These are phyloP conservation scores for Ascobolus immersus DNA, from an alignment of 495 filamentous ascomycete genomes.

Conservation along the genomic window DNA sequence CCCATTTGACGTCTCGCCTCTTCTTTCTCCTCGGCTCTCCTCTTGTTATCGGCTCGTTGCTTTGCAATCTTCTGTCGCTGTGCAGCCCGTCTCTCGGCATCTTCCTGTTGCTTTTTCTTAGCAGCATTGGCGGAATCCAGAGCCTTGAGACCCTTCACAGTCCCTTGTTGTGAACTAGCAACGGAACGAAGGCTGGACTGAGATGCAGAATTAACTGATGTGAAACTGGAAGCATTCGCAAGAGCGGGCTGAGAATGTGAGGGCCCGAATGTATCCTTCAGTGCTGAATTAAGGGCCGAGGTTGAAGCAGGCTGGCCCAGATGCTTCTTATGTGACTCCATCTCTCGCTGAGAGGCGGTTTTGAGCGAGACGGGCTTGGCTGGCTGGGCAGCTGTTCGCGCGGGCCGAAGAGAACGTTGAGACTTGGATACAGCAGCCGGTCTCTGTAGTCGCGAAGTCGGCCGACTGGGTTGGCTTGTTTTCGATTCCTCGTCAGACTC, in stretches of 20 bases:
- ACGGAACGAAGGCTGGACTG: too few relatives aligned
- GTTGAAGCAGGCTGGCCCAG: slow-evolving; percentile 1
- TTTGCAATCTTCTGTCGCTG: slow-evolving; percentile 44
- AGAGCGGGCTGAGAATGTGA: slow-evolving; percentile 4
- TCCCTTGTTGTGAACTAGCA: too few relatives aligned
- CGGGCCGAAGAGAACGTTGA: slow-evolving; percentile 7
- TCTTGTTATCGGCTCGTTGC: slow-evolving; percentile 39
- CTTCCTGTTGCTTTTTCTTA: slow-evolving; percentile 20
- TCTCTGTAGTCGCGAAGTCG: slow-evolving; percentile 12
- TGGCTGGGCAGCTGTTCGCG: slow-evolving; percentile 4
- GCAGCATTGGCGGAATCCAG: slow-evolving; percentile 19
- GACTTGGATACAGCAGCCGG: slow-evolving; percentile 8
- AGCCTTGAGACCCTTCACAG: too few relatives aligned
- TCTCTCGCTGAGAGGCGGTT: slow-evolving; percentile 15
- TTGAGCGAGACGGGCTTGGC: slow-evolving; percentile 13
- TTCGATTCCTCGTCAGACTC: not conserved
- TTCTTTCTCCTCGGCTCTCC: slow-evolving; percentile 29
- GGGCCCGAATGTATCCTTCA: slow-evolving; percentile 15
- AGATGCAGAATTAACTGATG: too few relatives aligned
- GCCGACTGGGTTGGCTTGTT: slow-evolving; percentile 1
- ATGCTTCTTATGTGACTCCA: slow-evolving; percentile 11
- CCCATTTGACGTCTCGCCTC: slow-evolving; percentile 21
- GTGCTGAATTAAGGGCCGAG: slow-evolving; percentile 12
- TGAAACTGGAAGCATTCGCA: too few relatives aligned
- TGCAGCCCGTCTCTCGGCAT: slow-evolving; percentile 35